These are phyloP conservation scores for Termitomyces eurrhizus DNA, from an alignment of 768 basidiomycete genomes.

Conservation along the genomic window DNA sequence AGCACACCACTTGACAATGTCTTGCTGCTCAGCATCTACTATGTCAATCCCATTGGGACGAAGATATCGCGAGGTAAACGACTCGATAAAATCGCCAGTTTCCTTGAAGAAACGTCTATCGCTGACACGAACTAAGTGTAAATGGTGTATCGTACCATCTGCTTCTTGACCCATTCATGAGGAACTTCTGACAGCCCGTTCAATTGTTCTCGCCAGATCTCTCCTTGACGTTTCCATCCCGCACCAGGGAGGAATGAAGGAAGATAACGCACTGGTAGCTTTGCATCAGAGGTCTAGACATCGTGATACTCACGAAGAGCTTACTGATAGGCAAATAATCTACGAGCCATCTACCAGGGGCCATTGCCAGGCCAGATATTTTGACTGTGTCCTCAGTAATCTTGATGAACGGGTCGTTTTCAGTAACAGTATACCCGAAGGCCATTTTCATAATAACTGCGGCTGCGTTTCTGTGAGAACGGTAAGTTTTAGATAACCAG, in stretches of 20 bases:
- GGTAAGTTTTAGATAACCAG: background rate
- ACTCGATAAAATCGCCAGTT: constrained; percentile 29
- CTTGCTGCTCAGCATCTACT: constrained; percentile 32
- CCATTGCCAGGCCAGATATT: constrained; percentile 36
- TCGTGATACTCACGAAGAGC: constrained; percentile 1
- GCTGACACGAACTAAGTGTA: background rate
- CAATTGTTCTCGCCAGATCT: constrained; percentile 34
- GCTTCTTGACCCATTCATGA: constrained; percentile 41
- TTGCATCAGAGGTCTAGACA: background rate
- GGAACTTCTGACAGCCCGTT: constrained; percentile 33
- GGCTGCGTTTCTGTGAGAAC: constrained; percentile 27
- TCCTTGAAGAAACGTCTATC: constrained; percentile 20
- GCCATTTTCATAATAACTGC: constrained; percentile 39
- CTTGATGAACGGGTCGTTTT: constrained; percentile 34
- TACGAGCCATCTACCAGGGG: constrained; percentile 41
- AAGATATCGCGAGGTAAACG: constrained; percentile 40
- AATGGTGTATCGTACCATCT: constrained; percentile 30
- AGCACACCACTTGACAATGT: constrained; percentile 46
- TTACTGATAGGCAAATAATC: constrained; percentile 38
- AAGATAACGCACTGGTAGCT: constrained; percentile 38
- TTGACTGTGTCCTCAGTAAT: constrained; percentile 35
- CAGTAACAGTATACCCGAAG: constrained; percentile 37
- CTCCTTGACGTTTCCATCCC: constrained; percentile 43
- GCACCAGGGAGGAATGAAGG: constrained; percentile 49
- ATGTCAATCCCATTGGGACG: constrained; percentile 19